Conservation (phyloP, 768 basidiomycete species). For the Tephrocybe sp. region DNA sequence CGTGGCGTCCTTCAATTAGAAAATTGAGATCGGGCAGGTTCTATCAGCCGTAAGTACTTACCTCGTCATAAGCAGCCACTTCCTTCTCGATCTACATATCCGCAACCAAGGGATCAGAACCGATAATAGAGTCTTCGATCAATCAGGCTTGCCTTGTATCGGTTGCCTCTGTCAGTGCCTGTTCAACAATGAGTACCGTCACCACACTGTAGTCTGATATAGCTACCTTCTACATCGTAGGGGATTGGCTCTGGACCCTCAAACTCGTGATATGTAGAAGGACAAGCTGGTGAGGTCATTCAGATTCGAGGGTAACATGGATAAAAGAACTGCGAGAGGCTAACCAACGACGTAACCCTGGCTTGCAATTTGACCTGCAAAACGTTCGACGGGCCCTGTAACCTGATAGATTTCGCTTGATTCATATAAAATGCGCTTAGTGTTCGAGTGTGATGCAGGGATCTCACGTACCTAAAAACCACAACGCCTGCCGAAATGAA, state of each 20-base stretch:
- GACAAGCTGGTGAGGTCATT: conserved; percentile 56
- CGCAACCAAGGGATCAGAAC: conserved; percentile 4
- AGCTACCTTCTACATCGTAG: conserved; percentile 84
- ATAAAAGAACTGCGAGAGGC: too few species aligned
- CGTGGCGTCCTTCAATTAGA: conserved; percentile 63
- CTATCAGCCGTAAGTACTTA: conserved; percentile 23
- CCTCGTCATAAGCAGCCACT: conserved; percentile 87
- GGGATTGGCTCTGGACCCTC: conserved; percentile 85
- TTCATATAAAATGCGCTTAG: background rate
- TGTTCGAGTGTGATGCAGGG: background rate
- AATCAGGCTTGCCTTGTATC: conserved; percentile 64
- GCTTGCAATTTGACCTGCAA: conserved; percentile 84
- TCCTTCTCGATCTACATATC: conserved; percentile 87
- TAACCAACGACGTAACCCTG: conserved; percentile 84
- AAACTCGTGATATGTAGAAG: conserved; percentile 91
- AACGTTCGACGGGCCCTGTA: conserved; percentile 95
- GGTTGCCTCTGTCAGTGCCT: conserved; percentile 92
- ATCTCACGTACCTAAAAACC: conserved; percentile 64
- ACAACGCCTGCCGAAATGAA: conserved; percentile 82
- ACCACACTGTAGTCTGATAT: background rate
- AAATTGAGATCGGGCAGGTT: background rate
- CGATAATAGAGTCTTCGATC: background rate
- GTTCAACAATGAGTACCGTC: conserved; percentile 3
- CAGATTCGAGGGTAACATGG: background rate
- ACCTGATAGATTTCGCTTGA: conserved; percentile 93